Evolutionary conservation across 139 green algal genomes (phyloP).

Genomic region (Tetraselmis striata): DNA sequence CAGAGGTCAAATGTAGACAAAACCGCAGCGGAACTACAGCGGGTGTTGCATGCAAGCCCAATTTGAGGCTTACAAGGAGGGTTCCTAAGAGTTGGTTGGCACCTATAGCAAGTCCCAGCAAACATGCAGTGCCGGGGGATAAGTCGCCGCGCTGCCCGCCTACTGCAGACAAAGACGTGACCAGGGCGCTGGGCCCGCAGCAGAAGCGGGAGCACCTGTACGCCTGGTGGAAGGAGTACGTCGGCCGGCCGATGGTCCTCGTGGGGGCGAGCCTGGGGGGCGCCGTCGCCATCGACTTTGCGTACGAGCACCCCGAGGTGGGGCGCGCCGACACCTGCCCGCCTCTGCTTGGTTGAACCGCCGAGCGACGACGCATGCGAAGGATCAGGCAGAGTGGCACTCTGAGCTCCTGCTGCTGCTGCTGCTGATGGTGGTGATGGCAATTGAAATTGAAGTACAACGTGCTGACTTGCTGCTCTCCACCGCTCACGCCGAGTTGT

Average conservation of each 20-base stretch:
- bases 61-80: too few relatives aligned
- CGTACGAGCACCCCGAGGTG: conserved; percentile 64
- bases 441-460: too few relatives aligned
- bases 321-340: not conserved
- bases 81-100: not conserved
- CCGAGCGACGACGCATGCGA: not conserved
- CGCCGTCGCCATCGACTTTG: conserved; percentile 86
- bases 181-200: conserved; percentile 35
- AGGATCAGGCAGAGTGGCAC: too few relatives aligned
- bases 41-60: too few relatives aligned
- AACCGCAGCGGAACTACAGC: too few relatives aligned
- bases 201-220: conserved; percentile 75
- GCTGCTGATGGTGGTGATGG: too few relatives aligned
- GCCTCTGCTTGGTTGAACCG: not conserved
- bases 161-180: conserved; percentile 6
- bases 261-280: conserved; percentile 80
- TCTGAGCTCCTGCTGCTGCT: too few relatives aligned
- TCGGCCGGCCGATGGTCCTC: conserved; percentile 59
- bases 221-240: conserved; percentile 57
- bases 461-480: too few relatives aligned
- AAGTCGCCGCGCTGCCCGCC: too few relatives aligned
- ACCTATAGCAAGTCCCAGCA: not conserved
- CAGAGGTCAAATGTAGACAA: not conserved
- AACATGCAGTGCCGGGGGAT: too few relatives aligned
- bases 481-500: too few relatives aligned